Conservation (phyloP, 768 basidiomycete species). For the Suillus brevipes region DNA sequence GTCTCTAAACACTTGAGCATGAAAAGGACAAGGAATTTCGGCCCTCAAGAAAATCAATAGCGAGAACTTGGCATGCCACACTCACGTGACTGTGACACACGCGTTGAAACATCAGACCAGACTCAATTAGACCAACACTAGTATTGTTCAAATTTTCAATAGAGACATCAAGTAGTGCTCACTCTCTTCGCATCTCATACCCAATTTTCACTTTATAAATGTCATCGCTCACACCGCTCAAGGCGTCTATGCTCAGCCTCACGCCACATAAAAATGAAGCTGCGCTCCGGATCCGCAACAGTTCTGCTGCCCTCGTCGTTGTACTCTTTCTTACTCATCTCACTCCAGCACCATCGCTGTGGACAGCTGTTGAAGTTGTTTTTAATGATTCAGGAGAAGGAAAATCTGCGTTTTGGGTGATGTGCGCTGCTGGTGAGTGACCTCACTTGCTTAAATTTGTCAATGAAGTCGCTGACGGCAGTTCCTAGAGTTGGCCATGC, state of each 20-base stretch:
- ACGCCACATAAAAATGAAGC: slow-evolving; percentile 41
- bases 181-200: neutral
- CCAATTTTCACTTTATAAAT: neutral
- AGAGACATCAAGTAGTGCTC: neutral
- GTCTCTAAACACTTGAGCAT: no score
- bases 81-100: neutral
- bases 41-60: no score
- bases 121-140: neutral
- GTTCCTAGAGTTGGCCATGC: slow-evolving; percentile 30
- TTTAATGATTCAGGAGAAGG: slow-evolving; percentile 13
- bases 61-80: no score
- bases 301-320: slow-evolving; percentile 33
- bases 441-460: neutral
- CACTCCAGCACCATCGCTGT: slow-evolving; percentile 39
- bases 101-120: neutral
- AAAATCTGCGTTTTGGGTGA: slow-evolving; percentile 17
- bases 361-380: slow-evolving; percentile 35
- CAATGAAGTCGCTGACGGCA: neutral
- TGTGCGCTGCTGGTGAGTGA: slow-evolving; percentile 34
- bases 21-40: no score
- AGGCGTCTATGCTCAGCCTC: neutral
- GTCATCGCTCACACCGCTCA: slow-evolving; percentile 5
- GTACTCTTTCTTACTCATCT: slow-evolving; percentile 38
- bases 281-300: slow-evolving; percentile 39
- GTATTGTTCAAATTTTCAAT: neutral